These are phyloP conservation scores for Coniferiporia sulphurascens DNA, from an alignment of 1,284 basidiomycete genomes.

Conservation along the genomic window DNA sequence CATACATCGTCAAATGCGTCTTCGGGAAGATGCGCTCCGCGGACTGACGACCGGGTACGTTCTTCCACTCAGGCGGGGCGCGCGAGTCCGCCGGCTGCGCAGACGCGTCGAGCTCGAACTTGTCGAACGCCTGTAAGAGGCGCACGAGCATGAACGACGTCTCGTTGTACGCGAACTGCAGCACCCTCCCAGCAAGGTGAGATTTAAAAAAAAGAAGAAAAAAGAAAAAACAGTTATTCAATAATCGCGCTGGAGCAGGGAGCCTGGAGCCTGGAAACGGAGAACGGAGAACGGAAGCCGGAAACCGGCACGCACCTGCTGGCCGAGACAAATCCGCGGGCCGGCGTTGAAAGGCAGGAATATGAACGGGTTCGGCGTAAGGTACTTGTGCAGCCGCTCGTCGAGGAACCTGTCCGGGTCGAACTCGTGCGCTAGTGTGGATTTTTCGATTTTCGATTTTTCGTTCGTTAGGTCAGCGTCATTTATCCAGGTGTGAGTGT, in stretches of 20 bases:
- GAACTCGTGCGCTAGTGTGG: slow-evolving; percentile 35
- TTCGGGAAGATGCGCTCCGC: slow-evolving; percentile 10
- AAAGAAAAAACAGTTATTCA: not conserved
- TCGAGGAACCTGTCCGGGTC: slow-evolving; percentile 44
- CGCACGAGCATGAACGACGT: slow-evolving; percentile 62
- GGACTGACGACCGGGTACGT: slow-evolving; percentile 3
- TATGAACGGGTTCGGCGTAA: slow-evolving; percentile 40
- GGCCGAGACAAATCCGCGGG: slow-evolving; percentile 44
- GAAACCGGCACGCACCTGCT: slow-evolving; percentile 32
- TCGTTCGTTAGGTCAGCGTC: not conserved
- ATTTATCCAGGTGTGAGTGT: not conserved
- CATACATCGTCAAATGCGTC: slow-evolving; percentile 1
- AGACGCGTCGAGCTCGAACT: slow-evolving; percentile 40
- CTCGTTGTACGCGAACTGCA: slow-evolving; percentile 65
- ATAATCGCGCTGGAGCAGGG: too few relatives aligned
- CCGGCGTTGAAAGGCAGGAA: slow-evolving; percentile 48
- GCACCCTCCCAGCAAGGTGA: too few relatives aligned
- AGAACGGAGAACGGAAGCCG: too few relatives aligned
- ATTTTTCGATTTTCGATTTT: too few relatives aligned
- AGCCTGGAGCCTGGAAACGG: too few relatives aligned
- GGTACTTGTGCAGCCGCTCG: slow-evolving; percentile 32
- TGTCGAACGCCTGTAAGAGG: slow-evolving; percentile 56
- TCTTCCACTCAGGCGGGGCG: slow-evolving; percentile 41
- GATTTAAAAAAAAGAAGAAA: too few relatives aligned
- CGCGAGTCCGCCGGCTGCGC: slow-evolving; percentile 39